Evolutionary conservation across 306 rosid genomes (phyloP).

Genomic region (Oemleria cerasiformis): DNA sequence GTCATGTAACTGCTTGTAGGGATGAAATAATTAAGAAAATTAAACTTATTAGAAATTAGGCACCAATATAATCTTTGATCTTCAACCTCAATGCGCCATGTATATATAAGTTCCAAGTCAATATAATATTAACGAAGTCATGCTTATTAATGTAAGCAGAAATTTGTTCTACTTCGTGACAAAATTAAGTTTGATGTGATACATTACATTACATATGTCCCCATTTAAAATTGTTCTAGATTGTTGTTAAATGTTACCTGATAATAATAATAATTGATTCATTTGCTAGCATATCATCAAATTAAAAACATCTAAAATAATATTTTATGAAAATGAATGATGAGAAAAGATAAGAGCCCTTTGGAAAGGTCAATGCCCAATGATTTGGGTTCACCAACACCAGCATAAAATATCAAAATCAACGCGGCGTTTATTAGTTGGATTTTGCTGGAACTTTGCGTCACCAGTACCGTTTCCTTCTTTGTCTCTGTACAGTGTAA

Average conservation of each 20-base stretch:
- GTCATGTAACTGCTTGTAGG: no score
- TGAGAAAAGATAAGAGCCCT: no score
- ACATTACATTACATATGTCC: no score
- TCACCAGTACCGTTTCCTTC: constrained; percentile 4
- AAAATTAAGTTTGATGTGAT: neutral
- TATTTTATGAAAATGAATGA: no score
- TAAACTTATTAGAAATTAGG: neutral
- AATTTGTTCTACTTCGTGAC: neutral
- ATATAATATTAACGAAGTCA: neutral
- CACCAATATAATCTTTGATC: no score
- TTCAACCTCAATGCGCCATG: neutral
- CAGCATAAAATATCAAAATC: neutral
- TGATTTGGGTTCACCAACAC: neutral
- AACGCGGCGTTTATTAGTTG: neutral
- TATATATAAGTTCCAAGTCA: neutral
- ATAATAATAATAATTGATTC: no score
- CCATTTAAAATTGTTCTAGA: no score
- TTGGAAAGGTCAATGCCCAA: neutral
- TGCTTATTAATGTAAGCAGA: neutral
- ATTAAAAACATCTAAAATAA: no score
- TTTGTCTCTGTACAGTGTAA: neutral
- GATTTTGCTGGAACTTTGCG: neutral
- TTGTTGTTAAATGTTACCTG: no score
- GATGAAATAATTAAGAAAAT: no score
- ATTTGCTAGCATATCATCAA: no score